Base-by-base conservation (phyloP, 345 rosid genomes). In the Litchi chinensis region DNA sequence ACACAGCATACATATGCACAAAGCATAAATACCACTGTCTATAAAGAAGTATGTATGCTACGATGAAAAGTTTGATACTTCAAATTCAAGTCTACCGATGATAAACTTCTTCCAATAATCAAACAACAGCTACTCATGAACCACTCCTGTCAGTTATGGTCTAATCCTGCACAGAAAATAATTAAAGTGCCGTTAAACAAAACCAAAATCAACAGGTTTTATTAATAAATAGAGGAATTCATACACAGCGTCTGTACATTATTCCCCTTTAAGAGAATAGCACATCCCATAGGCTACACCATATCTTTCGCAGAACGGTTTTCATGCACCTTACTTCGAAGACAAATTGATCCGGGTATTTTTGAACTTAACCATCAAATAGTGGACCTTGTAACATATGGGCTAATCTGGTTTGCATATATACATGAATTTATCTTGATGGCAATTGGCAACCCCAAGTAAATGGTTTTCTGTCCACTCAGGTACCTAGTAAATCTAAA, bases 161-260 rank as follows among this genome's bases (percentile, higher is more conserved):
- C 71, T 76, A 54, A 39, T 76, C 79, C 79, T 76, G 79, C 67
- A 68, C 21, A 68, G 6, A 16, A 15, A 76, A 56, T 19, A 19
- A 9, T 18, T 4, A 32, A 44, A 28, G 28, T 37, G 26, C 41
- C 19, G 63, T 65, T 46, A 65, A n/a, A 46, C 28, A 16, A 26
- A 75, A 64, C 24, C 10, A 46, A 63, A 48, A 70, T 10, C 18
- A 72, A 57, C n/a, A 37, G 16, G 76, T 39, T 59, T 32, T 37
- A 22, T 39, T 37, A 37, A 22, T 2, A 40, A 22, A 16, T 21
- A 1, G 37, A 40, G n/a, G 52, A 59, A 19, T 73, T 12, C 52
- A 32, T 59, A 28, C 52, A 59, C 64, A 5, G 18, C 9, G 1
- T 62, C 11, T 10, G 11, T 11, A 7, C 24, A 12, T 62, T 74